These are phyloP conservation scores for Gossypium trilobum DNA, from an alignment of 441 rosid genomes.

Conservation along the genomic window DNA sequence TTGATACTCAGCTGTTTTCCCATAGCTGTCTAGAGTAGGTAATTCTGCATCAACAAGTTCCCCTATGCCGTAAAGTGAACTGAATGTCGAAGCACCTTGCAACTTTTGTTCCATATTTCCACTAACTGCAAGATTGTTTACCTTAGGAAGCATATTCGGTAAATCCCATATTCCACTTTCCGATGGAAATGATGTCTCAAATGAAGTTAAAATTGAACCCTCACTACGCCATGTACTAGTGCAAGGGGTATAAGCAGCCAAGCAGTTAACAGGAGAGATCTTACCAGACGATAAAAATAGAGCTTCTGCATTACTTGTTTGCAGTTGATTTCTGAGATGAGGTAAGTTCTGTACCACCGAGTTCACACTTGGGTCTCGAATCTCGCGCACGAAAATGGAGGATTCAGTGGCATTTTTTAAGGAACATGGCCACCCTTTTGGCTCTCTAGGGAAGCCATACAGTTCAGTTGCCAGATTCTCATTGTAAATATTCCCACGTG, in stretches of 20 bases:
- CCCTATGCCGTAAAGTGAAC: constrained; percentile 19
- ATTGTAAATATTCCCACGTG: constrained; percentile 23
- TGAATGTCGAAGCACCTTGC: constrained; percentile 15
- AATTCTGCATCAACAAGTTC: constrained; percentile 18
- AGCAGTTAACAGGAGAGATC: constrained; percentile 18
- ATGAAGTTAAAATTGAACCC: constrained; percentile 42
- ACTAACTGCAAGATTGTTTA: background rate
- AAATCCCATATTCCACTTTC: constrained; percentile 21
- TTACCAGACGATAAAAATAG: constrained; percentile 12
- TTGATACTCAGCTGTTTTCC: constrained; percentile 10
- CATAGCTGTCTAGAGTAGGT: constrained; percentile 10
- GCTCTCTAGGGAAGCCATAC: constrained; percentile 35
- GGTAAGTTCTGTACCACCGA: constrained; percentile 21
- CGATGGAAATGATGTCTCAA: constrained; percentile 26
- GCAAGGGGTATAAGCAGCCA: constrained; percentile 29
- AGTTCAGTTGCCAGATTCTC: constrained; percentile 29
- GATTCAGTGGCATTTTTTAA: constrained; percentile 22
- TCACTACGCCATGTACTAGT: constrained; percentile 35
- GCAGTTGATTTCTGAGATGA: constrained; percentile 16
- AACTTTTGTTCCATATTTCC: constrained; percentile 11
- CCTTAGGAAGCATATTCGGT: constrained; percentile 3
- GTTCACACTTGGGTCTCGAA: constrained; percentile 24
- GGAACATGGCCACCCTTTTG: constrained; percentile 30
- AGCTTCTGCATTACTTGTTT: constrained; percentile 18
- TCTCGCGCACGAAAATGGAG: constrained; percentile 22